A percentile compares a stretch with the other conserved stretches of the same genome.
These are phyloP conservation scores for Inosperma sp. DNA, from an alignment of 768 basidiomycete species.

Conservation along the genomic window DNA sequence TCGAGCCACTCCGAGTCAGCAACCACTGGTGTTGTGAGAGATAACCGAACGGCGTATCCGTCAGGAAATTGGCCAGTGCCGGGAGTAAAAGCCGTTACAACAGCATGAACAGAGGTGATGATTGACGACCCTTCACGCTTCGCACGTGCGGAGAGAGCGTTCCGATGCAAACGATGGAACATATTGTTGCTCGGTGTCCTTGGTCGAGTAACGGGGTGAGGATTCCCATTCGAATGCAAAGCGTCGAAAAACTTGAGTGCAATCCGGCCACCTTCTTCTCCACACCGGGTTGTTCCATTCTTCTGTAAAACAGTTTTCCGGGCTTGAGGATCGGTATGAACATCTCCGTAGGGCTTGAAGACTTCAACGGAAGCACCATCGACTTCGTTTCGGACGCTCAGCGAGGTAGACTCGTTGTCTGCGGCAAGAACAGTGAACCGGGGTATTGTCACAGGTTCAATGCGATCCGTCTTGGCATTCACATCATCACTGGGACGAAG, in stretches of 20 bases:
- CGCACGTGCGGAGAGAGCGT: conserved; percentile 24
- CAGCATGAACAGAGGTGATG: conserved; percentile 54
- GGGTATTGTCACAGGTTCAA: conserved; percentile 57
- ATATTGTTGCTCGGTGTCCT: conserved; percentile 35
- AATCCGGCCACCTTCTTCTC: conserved; percentile 58
- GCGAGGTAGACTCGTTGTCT: conserved; percentile 55
- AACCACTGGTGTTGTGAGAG: conserved; percentile 52
- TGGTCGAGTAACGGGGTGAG: conserved; percentile 22
- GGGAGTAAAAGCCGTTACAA: conserved; percentile 48
- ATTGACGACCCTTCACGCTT: conserved; percentile 54
- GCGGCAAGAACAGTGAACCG: conserved; percentile 65
- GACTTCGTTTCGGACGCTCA: conserved; percentile 56
- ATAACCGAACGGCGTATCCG: conserved; percentile 57
- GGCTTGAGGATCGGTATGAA: conserved; percentile 52
- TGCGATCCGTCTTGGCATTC: conserved; percentile 16
- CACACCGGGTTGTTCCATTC: conserved; percentile 55
- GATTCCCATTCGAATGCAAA: conserved; percentile 14
- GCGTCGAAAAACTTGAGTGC: conserved; percentile 39
- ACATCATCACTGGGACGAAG: conserved; percentile 22
- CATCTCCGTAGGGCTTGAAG: conserved; percentile 52
- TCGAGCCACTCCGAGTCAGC: conserved; percentile 70
- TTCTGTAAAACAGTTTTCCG: conserved; percentile 61
- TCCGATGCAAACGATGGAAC: conserved; percentile 27
- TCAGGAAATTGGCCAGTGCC: conserved; percentile 30
- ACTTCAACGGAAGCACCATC: conserved; percentile 52